Percentiles rank a stretch among this genome's conserved stretches.
phyloP scores from a whole-genome alignment of 768 basidiomycete genomes.

The Kwoniella bestiolae region DNA sequence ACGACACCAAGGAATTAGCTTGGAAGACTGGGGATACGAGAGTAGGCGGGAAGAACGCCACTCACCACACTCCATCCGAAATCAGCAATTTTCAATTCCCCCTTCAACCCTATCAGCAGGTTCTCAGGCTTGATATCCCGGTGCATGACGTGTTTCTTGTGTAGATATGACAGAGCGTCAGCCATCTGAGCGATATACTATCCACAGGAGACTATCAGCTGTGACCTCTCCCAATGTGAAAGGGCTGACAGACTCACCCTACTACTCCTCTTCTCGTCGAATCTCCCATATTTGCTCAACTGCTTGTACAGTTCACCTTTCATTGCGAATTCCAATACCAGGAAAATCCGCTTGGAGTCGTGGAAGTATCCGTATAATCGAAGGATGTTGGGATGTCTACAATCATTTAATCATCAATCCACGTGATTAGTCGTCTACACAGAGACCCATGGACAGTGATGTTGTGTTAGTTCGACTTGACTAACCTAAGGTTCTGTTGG shows the following conservation, averaged over 20 bases:
- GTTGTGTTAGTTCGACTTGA: neutral
- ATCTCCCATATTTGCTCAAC: conserved; percentile 79
- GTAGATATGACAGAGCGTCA: conserved; percentile 88
- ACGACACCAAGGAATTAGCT: neutral
- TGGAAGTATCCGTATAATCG: conserved; percentile 97
- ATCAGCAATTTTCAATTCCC: conserved; percentile 96
- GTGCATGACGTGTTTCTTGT: conserved; percentile 95
- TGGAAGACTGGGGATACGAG: too few relatives aligned
- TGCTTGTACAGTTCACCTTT: conserved; percentile 98
- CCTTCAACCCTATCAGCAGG: conserved; percentile 78
- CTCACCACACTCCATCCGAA: conserved; percentile 83
- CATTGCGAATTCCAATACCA: conserved; percentile 97
- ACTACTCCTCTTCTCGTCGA: conserved; percentile 83
- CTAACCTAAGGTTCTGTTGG: conserved; percentile 79
- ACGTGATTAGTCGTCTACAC: too few relatives aligned
- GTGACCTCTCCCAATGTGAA: neutral
- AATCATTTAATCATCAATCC: neutral
- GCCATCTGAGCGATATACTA: conserved; percentile 98
- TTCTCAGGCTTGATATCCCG: conserved; percentile 99
- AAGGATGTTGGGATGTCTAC: conserved; percentile 86
- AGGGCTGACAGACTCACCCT: conserved; percentile 56
- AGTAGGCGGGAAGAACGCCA: too few relatives aligned
- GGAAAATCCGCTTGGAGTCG: conserved; percentile 94
- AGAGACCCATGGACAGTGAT: too few relatives aligned
- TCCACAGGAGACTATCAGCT: neutral